Conservation (phyloP, 352 stramenopile genomes). For the Globisporangium yorkense region DNA sequence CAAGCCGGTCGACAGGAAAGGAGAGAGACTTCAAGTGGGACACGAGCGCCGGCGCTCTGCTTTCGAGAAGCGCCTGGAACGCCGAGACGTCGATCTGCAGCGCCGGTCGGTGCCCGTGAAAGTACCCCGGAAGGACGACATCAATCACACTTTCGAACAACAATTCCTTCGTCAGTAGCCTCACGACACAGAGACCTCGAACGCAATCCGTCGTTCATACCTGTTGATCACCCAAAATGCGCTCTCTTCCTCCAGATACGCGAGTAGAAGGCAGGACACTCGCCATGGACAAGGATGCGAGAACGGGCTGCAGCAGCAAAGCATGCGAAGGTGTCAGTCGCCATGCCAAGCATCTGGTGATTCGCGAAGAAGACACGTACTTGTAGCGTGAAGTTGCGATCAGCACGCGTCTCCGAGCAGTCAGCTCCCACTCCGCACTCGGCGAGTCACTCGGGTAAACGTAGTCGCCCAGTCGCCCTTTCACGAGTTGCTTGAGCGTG, state of each 20-base stretch:
- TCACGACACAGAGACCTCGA: neutral
- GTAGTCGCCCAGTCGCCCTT: slow-evolving; percentile 52
- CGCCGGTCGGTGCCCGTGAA: slow-evolving; percentile 65
- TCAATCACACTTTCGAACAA: slow-evolving; percentile 24
- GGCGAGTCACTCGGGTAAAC: slow-evolving; percentile 63
- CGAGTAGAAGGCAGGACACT: slow-evolving; percentile 57
- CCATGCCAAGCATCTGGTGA: neutral
- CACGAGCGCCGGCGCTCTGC: slow-evolving; percentile 41
- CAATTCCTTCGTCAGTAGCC: neutral
- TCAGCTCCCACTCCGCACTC: slow-evolving; percentile 49
- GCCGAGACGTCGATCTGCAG: slow-evolving; percentile 62
- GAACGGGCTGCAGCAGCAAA: slow-evolving; percentile 36
- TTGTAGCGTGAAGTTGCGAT: slow-evolving; percentile 71
- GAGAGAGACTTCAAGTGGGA: slow-evolving; percentile 43
- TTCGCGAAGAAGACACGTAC: slow-evolving; percentile 20
- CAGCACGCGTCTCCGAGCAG: slow-evolving; percentile 48
- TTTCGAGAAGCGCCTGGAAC: slow-evolving; percentile 48
- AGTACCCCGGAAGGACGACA: slow-evolving; percentile 64
- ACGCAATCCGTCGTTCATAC: slow-evolving; percentile 13
- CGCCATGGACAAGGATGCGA: slow-evolving; percentile 71
- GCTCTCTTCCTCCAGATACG: slow-evolving; percentile 75
- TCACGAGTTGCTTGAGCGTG: slow-evolving; percentile 55
- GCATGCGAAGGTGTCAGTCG: neutral
- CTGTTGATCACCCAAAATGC: slow-evolving; percentile 82
- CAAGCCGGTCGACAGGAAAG: slow-evolving; percentile 47